Evolutionary conservation across 768 basidiomycete species (phyloP).

Genomic region (Tulasnella sp.): DNA sequence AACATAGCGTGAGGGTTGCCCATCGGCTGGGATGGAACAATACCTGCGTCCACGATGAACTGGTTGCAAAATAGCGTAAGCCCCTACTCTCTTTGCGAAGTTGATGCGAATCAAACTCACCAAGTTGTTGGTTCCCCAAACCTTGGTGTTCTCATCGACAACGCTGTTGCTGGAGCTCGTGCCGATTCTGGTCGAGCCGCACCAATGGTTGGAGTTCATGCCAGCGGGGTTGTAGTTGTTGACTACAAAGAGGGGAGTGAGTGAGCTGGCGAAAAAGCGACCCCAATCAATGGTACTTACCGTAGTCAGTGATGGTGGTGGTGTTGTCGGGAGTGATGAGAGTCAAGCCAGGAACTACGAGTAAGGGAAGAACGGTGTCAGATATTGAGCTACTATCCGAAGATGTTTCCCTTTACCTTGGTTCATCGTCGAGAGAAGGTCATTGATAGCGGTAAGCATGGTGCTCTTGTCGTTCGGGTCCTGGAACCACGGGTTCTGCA

Average conservation of each 20-base stretch:
- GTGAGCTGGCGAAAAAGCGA: background rate
- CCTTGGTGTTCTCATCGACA: constrained; percentile 58
- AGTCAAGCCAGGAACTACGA: constrained; percentile 47
- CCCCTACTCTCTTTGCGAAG: background rate
- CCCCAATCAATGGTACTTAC: constrained; percentile 36
- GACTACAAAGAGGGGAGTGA: constrained; percentile 35
- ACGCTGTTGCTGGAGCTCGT: constrained; percentile 43
- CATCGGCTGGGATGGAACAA: constrained; percentile 44
- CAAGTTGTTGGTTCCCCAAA: constrained; percentile 49
- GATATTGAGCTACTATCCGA: background rate
- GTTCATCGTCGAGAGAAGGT: constrained; percentile 46
- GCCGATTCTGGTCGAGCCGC: constrained; percentile 53
- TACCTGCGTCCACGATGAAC: constrained; percentile 54
- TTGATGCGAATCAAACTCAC: constrained; percentile 29
- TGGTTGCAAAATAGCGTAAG: constrained; percentile 23
- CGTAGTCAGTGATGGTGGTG: constrained; percentile 53
- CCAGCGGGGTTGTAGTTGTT: constrained; percentile 42
- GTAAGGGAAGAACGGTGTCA: background rate
- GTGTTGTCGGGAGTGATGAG: constrained; percentile 60
- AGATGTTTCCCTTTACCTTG: background rate
- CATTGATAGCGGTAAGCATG: constrained; percentile 50
- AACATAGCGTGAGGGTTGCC: constrained; percentile 56
- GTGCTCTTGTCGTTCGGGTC: constrained; percentile 55
- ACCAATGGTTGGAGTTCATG: constrained; percentile 61
- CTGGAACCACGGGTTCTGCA: constrained; percentile 56